These are phyloP conservation scores for Amborella trichopoda DNA, from an alignment of 164 flowering plant species.

Conservation along the genomic window DNA sequence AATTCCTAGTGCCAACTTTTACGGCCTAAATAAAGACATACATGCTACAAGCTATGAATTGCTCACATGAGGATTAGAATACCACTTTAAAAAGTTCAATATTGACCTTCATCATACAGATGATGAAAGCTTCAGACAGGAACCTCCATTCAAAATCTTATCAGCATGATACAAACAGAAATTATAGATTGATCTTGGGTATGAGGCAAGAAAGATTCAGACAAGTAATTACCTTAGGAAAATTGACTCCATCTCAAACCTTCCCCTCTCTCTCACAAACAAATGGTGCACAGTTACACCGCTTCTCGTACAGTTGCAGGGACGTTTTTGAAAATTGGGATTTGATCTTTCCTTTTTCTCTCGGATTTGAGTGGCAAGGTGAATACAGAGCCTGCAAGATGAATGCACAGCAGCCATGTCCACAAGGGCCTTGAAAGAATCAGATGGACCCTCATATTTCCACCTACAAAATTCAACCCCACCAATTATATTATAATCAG, in stretches of 20 bases:
- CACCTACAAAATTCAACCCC: slow-evolving; percentile 52
- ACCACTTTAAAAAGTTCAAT: no score
- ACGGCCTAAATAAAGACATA: no score
- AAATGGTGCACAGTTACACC: slow-evolving; percentile 60
- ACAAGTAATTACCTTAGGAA: slow-evolving; percentile 82
- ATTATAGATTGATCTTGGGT: no score
- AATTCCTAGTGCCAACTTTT: no score
- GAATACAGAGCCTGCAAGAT: slow-evolving; percentile 95
- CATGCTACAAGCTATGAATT: no score
- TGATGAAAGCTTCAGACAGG: no score
- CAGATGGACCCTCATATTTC: slow-evolving; percentile 97
- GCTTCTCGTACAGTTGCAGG: slow-evolving; percentile 87
- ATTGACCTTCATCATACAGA: no score
- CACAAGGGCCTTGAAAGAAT: slow-evolving; percentile 93
- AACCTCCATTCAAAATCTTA: no score
- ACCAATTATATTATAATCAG: no score
- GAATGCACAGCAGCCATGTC: slow-evolving; percentile 99
- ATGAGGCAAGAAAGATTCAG: no score
- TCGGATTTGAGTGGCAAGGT: slow-evolving; percentile 58
- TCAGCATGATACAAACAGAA: no score
- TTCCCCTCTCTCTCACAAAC: slow-evolving; percentile 88
- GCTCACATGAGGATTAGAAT: no score
- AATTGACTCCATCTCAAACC: slow-evolving; percentile 78
- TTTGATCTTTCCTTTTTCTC: slow-evolving; percentile 52
- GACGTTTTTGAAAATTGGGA: slow-evolving; percentile 44